Evolutionary conservation across 1,139 yeast species (phyloP), one percentile per base, ranked within the genome.

Genomic region (Diutina mesorugosa): DNA sequence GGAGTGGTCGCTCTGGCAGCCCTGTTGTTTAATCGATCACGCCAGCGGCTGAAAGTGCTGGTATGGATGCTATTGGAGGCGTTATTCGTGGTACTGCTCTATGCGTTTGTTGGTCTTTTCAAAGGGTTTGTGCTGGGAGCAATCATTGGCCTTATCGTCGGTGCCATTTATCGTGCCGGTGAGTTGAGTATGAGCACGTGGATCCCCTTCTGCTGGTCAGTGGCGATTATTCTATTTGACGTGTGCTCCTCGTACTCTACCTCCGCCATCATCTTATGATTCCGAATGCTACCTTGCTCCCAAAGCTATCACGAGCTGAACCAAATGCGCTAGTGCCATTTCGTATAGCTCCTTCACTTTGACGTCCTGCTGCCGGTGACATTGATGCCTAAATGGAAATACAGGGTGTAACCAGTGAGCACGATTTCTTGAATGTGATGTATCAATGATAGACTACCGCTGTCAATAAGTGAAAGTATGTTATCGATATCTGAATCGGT

Each of bases 101-200:
- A 84, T 61, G 56, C 80, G 1, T 28, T 77, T 0, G 68, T 81
- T 18, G 91, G 90, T 0, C 78, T 83, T 0, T 60, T 79, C 0
- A 90, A 85, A 61, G 96, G 87, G 0, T 72, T 86, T 56, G 68
- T 84, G 5, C 74, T 85, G 4, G 97, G 97, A 0, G 81, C 93
- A 0, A 75, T 90, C 10, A 77, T 86, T 47, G 97, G 97, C 0
- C 72, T 90, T 14, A 68, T 83, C 30, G 58, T 73, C 16, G 72
- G 72, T 63, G 88, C 90, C 2, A 79, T 90, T 4, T 90, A 90
- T 69, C 75, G 79, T 57, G 85, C 96, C 0, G 96, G 90, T 0
- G 72, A 83, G 14, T 80, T 90, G 66, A 80, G 87, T 29, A 87
- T 91, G 93, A 85, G 95, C 35, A 87, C 97, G 0, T 91, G 98